Evolutionary conservation across 805 yeast genomes (phyloP).

Genomic region (Wickerhamiella sergipiensis): DNA sequence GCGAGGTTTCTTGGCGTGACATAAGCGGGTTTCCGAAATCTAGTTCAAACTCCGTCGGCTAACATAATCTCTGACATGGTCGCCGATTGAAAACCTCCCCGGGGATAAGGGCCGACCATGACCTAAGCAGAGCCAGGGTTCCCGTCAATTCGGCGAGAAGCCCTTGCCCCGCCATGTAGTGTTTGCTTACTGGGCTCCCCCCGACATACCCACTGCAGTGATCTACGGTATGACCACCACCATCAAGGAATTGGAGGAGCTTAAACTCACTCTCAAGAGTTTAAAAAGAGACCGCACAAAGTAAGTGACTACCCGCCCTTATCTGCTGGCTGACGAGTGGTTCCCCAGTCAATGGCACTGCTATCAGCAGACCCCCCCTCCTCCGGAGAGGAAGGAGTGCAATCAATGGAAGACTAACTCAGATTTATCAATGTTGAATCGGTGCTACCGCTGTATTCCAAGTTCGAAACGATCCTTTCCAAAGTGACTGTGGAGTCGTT

Average conservation of each 20-base stretch:
- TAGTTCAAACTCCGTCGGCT: no score
- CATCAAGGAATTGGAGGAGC: background rate
- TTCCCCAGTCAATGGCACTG: background rate
- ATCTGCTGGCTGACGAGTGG: background rate
- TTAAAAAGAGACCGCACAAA: slow-evolving; percentile 14
- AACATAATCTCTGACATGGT: no score
- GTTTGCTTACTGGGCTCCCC: background rate
- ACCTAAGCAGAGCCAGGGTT: no score
- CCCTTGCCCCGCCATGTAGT: background rate
- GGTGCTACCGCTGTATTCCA: slow-evolving; percentile 9
- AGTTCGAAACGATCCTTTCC: slow-evolving; percentile 10
- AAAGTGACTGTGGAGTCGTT: slow-evolving; percentile 7
- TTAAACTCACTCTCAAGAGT: slow-evolving; percentile 6
- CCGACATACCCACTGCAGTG: background rate
- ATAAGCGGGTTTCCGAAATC: no score
- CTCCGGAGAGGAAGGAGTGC: no score
- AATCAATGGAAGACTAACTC: background rate
- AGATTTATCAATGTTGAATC: background rate
- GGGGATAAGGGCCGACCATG: no score
- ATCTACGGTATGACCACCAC: background rate
- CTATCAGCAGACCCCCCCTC: no score
- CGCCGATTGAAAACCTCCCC: no score
- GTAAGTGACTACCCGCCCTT: slow-evolving; percentile 1
- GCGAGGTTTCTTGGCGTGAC: no score
- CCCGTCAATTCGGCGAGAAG: background rate